Conservation (phyloP, 179 eudicot genomes). For the Spergularia azorica region DNA sequence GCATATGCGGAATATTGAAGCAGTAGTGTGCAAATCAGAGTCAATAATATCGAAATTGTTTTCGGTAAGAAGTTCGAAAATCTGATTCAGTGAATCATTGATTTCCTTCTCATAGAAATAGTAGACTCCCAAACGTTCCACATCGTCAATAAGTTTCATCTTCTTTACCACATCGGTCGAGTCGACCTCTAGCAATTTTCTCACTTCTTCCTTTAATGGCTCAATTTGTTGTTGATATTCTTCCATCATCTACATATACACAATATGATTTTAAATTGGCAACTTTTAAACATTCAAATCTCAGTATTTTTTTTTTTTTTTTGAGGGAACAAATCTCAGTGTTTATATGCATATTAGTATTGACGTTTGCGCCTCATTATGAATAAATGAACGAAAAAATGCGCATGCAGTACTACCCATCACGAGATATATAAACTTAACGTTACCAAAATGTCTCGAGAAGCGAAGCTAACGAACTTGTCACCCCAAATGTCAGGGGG, state of each 20-base stretch:
- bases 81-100: slow-evolving; percentile 9
- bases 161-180: slow-evolving; percentile 7
- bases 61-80: slow-evolving; percentile 5
- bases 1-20: slow-evolving; percentile 45
- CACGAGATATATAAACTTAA: neutral
- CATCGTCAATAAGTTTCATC: slow-evolving; percentile 31
- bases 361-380: too few relatives aligned
- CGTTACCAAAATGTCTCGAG: slow-evolving; percentile 21
- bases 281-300: too few relatives aligned
- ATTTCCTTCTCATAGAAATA: slow-evolving; percentile 41
- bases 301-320: too few relatives aligned
- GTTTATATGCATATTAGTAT: too few relatives aligned
- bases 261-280: neutral
- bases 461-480: slow-evolving; percentile 17
- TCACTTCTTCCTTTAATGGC: slow-evolving; percentile 34
- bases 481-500: slow-evolving; percentile 35
- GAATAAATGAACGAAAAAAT: neutral
- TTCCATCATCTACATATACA: slow-evolving; percentile 29
- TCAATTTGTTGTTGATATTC: slow-evolving; percentile 25
- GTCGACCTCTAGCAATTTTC: slow-evolving; percentile 14
- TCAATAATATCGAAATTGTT: neutral
- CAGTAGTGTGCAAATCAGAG: slow-evolving; percentile 27
- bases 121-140: slow-evolving; percentile 43
- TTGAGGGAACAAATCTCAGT: too few relatives aligned
- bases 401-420: neutral